phyloP scores from a whole-genome alignment of 805 yeast species.

The Metschnikowia santaceciliae region DNA sequence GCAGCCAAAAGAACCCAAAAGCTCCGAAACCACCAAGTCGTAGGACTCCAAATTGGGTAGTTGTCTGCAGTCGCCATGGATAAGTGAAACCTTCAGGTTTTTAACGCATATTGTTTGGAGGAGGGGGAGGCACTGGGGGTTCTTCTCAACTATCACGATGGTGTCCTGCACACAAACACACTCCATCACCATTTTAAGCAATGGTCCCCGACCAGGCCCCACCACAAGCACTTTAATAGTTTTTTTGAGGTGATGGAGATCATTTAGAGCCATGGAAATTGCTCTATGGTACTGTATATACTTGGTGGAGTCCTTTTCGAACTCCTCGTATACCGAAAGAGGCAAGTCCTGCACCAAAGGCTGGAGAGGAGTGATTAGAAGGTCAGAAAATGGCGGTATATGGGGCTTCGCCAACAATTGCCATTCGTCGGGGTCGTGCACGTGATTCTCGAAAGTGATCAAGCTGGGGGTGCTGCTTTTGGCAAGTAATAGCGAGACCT shows the following conservation, averaged over 20 bases:
- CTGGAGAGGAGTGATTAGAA: slow-evolving; percentile 55
- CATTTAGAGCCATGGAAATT: slow-evolving; percentile 49
- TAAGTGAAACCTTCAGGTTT: slow-evolving; percentile 40
- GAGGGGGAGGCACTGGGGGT: slow-evolving; percentile 52
- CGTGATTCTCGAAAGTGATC: background rate
- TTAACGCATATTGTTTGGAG: slow-evolving; percentile 46
- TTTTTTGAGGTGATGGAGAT: slow-evolving; percentile 4
- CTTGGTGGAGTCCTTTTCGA: slow-evolving; percentile 68
- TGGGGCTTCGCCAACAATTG: background rate
- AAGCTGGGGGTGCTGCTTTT: slow-evolving; percentile 1
- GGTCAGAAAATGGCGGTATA: slow-evolving; percentile 6
- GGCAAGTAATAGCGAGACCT: background rate
- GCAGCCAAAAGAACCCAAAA: slow-evolving; percentile 89
- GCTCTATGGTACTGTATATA: slow-evolving; percentile 68
- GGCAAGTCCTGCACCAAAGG: slow-evolving; percentile 62
- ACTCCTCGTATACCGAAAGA: slow-evolving; percentile 57
- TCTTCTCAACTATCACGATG: slow-evolving; percentile 66
- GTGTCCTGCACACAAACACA: slow-evolving; percentile 10
- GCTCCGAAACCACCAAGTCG: slow-evolving; percentile 71
- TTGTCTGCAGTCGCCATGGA: slow-evolving; percentile 55
- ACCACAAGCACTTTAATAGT: slow-evolving; percentile 48
- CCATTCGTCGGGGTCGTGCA: background rate
- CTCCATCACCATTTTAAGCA: slow-evolving; percentile 45
- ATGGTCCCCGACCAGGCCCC: slow-evolving; percentile 89
- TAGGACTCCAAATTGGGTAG: slow-evolving; percentile 22